These are phyloP conservation scores for Aspergillus uvarum DNA, from an alignment of 2,329 filamentous ascomycete genomes.

Conservation along the genomic window DNA sequence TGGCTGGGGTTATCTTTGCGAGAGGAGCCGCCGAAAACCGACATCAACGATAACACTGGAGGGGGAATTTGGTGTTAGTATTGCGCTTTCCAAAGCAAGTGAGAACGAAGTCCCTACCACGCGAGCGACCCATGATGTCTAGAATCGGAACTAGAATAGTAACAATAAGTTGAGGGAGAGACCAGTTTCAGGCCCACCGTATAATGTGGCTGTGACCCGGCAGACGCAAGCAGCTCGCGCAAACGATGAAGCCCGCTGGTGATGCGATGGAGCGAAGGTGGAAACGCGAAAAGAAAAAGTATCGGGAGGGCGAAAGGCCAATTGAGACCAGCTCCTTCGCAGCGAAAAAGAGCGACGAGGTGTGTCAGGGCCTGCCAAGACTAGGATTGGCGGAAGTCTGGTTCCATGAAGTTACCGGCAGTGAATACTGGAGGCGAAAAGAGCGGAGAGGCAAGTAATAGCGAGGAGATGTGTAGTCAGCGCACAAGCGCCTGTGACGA, in stretches of 20 bases:
- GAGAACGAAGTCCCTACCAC: constrained; percentile 33
- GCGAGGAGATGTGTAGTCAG: constrained; percentile 10
- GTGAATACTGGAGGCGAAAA: constrained; percentile 2
- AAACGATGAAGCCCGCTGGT: constrained; percentile 2
- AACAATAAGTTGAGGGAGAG: constrained; percentile 16
- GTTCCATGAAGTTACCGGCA: constrained; percentile 15
- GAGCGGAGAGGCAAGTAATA: constrained; percentile 8
- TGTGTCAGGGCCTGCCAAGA: constrained; percentile 21
- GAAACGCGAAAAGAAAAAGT: constrained; percentile 8
- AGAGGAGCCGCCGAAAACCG: constrained; percentile 48
- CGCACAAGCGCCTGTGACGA: constrained; percentile 18
- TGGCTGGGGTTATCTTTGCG: constrained; percentile 36
- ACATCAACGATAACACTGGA: constrained; percentile 85
- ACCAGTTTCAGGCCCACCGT: constrained; percentile 13
- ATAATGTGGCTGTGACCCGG: neutral
- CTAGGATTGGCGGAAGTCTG: constrained; percentile 14
- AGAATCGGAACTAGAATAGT: constrained; percentile 6
- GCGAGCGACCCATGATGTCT: constrained; percentile 39
- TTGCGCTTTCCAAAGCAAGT: neutral
- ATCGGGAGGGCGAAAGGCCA: constrained; percentile 9
- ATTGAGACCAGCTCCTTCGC: constrained; percentile 18
- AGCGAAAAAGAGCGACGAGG: constrained; percentile 18
- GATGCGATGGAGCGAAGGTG: neutral
- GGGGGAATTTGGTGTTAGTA: constrained; percentile 23
- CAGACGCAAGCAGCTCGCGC: neutral